phyloP scores from a whole-genome alignment of 768 basidiomycete species.

The Suillus luteus region DNA sequence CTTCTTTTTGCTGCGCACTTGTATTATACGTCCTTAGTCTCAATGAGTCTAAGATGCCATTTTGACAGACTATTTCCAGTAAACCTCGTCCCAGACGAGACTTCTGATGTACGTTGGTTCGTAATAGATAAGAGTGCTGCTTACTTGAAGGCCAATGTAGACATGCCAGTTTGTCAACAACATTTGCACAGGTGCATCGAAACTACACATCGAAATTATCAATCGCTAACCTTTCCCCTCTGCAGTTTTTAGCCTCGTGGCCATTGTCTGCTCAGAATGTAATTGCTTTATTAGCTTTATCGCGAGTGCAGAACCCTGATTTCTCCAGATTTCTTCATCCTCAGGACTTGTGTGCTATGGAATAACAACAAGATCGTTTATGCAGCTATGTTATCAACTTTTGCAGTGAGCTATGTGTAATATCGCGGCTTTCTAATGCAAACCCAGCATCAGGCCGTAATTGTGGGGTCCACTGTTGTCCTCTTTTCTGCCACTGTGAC shows the following conservation, averaged over 20 bases:
- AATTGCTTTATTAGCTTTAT: background rate
- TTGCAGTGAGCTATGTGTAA: constrained; percentile 8
- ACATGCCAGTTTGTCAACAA: constrained; percentile 6
- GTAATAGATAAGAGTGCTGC: background rate
- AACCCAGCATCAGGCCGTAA: background rate
- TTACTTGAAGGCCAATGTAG: constrained; percentile 3
- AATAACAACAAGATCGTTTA: constrained; percentile 1
- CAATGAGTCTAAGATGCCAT: background rate
- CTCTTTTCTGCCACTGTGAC: background rate
- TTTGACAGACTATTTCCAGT: background rate
- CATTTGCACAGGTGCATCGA: constrained; percentile 9
- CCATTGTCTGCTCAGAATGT: constrained; percentile 11
- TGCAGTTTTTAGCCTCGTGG: constrained; percentile 8
- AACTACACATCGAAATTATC: background rate
- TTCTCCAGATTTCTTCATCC: constrained; percentile 10
- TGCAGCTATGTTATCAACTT: background rate
- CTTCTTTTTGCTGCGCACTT: constrained; percentile 7
- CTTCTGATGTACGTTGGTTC: background rate
- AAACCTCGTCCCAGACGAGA: background rate
- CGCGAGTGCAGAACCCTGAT: background rate
- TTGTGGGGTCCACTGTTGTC: background rate
- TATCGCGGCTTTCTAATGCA: background rate
- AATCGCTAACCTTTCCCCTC: background rate
- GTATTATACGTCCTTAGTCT: constrained; percentile 3
- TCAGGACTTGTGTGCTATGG: constrained; percentile 12